Conservation (phyloP, 2,329 filamentous ascomycete genomes). For the Coniochaeta sp. region DNA sequence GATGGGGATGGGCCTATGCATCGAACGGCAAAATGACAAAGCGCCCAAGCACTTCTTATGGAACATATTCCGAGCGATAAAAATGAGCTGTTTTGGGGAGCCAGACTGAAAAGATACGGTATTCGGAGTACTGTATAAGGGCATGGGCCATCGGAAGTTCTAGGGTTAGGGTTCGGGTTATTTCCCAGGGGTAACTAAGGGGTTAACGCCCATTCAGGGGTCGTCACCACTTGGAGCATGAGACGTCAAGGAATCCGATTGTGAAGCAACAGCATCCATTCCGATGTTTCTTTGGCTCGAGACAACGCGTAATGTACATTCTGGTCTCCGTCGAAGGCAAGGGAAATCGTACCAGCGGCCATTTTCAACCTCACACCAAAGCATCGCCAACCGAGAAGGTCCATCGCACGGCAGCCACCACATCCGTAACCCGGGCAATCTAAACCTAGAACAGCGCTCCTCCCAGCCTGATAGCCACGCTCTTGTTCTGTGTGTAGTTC, state of each 20-base stretch:
- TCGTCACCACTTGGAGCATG: neutral
- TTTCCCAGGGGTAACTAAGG: neutral
- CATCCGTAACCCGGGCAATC: neutral
- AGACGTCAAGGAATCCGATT: neutral
- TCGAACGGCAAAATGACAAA: too few relatives aligned
- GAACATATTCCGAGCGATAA: too few relatives aligned
- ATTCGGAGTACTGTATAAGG: neutral
- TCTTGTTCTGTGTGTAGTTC: constrained; percentile 65
- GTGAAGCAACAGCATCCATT: neutral
- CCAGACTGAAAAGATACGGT: neutral
- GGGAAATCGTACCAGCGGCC: neutral
- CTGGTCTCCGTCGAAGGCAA: neutral
- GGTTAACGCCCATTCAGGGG: neutral
- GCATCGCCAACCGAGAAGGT: neutral
- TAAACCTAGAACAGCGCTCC: constrained; percentile 30
- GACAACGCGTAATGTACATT: neutral
- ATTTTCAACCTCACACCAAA: neutral
- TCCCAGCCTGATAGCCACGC: constrained; percentile 48
- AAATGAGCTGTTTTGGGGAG: too few relatives aligned
- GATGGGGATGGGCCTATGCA: too few relatives aligned
- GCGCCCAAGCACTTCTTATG: too few relatives aligned
- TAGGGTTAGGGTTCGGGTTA: neutral
- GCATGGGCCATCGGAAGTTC: too few relatives aligned
- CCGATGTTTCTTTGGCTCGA: neutral
- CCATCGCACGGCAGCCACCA: constrained; percentile 1